Percentiles rank a stretch among this genome's conserved stretches.
These are phyloP conservation scores for Camillea tinctor DNA, from an alignment of 2,329 filamentous ascomycete genomes.

Conservation along the genomic window DNA sequence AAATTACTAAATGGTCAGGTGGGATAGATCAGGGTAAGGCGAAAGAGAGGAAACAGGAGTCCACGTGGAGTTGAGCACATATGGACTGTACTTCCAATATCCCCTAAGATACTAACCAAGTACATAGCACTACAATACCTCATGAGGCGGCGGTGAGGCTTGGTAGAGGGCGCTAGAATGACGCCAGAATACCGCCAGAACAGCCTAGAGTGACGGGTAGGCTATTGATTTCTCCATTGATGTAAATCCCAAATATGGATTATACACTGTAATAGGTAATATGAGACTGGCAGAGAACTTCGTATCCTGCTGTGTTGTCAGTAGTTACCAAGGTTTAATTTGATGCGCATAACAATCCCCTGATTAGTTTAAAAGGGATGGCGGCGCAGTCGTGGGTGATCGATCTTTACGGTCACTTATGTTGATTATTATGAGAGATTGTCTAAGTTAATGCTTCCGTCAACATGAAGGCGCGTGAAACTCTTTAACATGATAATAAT, in stretches of 20 bases:
- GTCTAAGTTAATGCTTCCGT: background rate
- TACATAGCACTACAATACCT: constrained; percentile 4
- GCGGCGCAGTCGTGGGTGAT: background rate
- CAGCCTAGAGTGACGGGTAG: background rate
- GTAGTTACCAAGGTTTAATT: background rate
- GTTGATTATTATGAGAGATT: background rate
- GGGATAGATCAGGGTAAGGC: background rate
- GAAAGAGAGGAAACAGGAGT: constrained; percentile 7
- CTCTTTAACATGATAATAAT: no score
- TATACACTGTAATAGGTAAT: background rate
- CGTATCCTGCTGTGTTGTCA: background rate
- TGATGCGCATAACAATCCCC: background rate
- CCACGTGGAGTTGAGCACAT: constrained; percentile 15
- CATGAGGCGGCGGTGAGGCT: constrained; percentile 19
- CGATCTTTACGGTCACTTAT: background rate
- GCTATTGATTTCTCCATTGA: background rate
- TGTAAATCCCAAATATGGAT: background rate
- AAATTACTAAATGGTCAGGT: background rate
- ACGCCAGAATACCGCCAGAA: constrained; percentile 17
- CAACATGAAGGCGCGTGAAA: background rate
- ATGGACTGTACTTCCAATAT: constrained; percentile 13
- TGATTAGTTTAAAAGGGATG: background rate
- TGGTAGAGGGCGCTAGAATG: constrained; percentile 23
- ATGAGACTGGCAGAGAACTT: background rate
- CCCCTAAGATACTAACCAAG: background rate